phyloP scores from a whole-genome alignment of 2,329 filamentous ascomycete species.

The Colletotrichum sp. region DNA sequence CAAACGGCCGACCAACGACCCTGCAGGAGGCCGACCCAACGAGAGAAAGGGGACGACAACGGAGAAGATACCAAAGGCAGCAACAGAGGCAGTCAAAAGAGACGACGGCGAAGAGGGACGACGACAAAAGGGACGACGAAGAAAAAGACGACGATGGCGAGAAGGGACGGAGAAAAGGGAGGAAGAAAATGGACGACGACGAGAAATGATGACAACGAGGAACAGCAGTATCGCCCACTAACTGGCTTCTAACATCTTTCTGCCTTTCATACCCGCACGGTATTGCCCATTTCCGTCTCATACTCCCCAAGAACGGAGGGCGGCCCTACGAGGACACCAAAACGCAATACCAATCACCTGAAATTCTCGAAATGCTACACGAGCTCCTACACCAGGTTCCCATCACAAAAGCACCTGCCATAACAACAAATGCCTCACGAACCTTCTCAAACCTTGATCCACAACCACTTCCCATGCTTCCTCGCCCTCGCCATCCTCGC shows the following conservation, averaged over 20 bases:
- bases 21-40: neutral
- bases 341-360: neutral
- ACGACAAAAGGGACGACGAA: neutral
- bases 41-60: neutral
- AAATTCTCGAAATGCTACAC: neutral
- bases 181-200: neutral
- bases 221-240: neutral
- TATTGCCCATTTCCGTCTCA: neutral
- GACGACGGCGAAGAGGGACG: neutral
- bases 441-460: conserved; percentile 37
- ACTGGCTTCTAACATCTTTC: neutral
- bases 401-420: neutral
- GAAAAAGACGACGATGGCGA: too few relatives aligned
- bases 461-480: conserved; percentile 40
- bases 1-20: neutral
- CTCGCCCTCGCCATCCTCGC: conserved; percentile 44
- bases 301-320: neutral
- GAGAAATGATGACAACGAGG: neutral
- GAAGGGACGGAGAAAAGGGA: neutral
- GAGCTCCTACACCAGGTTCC: neutral
- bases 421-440: neutral
- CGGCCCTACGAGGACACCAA: neutral
- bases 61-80: neutral
- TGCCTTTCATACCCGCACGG: neutral
- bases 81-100: neutral